A percentile compares a stretch with the other conserved stretches of the same genome.
Conservation (phyloP, 345 rosid species). For the Abelmoschus esculentus region DNA sequence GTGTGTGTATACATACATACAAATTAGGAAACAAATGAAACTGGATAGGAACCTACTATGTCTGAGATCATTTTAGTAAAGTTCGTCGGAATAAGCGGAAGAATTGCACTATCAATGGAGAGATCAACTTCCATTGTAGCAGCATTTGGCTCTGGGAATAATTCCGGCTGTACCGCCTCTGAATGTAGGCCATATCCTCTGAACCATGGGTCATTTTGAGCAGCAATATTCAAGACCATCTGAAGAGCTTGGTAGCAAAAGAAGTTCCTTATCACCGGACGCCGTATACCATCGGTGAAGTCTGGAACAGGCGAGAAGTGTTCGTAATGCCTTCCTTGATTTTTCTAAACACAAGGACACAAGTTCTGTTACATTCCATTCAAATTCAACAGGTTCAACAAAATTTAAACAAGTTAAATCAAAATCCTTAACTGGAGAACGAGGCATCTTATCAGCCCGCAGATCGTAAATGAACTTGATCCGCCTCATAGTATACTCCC, state of each 20-base stretch:
- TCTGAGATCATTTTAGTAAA: background rate
- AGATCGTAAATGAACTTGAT: background rate
- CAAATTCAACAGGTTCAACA: background rate
- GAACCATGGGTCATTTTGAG: background rate
- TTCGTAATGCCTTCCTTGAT: too few species aligned
- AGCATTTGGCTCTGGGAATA: background rate
- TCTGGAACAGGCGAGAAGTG: background rate
- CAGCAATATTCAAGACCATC: background rate
- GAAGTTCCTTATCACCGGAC: too few species aligned
- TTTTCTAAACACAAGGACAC: background rate
- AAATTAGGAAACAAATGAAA: background rate
- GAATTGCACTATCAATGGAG: background rate
- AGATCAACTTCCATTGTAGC: background rate
- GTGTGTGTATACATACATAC: too few species aligned
- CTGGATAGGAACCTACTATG: background rate
- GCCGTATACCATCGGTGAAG: too few species aligned
- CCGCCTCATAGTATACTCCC: too few species aligned
- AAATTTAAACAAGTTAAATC: background rate
- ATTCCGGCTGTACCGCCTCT: background rate
- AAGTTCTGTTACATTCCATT: background rate
- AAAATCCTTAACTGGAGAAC: background rate
- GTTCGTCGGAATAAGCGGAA: background rate
- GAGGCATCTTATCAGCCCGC: background rate
- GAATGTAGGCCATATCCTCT: background rate
- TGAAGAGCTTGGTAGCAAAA: too few species aligned